These are phyloP conservation scores for Yamadazyma songkhlaensis DNA, from an alignment of 1,139 yeast genomes.

Conservation along the genomic window DNA sequence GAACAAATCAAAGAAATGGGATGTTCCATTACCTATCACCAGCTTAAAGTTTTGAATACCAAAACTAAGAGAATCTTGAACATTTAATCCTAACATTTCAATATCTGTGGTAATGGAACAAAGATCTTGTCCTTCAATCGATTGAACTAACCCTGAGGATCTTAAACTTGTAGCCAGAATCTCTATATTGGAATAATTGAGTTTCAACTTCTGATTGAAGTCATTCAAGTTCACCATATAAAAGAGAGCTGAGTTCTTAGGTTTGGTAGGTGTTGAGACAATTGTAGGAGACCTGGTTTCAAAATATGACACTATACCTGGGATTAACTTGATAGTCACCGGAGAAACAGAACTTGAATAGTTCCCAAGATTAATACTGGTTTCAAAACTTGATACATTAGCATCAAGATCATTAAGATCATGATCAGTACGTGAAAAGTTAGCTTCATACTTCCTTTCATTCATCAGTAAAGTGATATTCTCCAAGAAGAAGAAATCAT, in stretches of 20 bases:
- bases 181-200: conserved; percentile 1
- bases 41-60: conserved; percentile 3
- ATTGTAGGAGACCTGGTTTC: too few species aligned
- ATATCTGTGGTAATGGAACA: conserved; percentile 3
- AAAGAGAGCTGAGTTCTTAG: conserved; percentile 5
- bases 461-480: conserved; percentile 2
- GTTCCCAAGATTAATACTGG: conserved; percentile 19
- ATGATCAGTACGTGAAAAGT: conserved; percentile 9
- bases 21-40: conserved; percentile 4
- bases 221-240: conserved; percentile 7
- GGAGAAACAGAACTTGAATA: conserved; percentile 24
- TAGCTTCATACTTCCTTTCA: conserved; percentile 7
- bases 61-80: background rate
- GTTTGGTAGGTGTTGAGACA: background rate
- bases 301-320: conserved; percentile 1
- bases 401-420: conserved; percentile 14
- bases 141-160: conserved; percentile 6
- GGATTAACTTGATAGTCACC: conserved; percentile 1
- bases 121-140: conserved; percentile 4
- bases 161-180: conserved; percentile 4
- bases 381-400: conserved; percentile 12
- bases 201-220: conserved; percentile 2
- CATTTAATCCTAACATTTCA: conserved; percentile 2
- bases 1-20: conserved; percentile 2
- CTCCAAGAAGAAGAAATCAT: conserved; percentile 4